phyloP scores from a whole-genome alignment of 352 stramenopile species.

The Phytophthora kernoviae region DNA sequence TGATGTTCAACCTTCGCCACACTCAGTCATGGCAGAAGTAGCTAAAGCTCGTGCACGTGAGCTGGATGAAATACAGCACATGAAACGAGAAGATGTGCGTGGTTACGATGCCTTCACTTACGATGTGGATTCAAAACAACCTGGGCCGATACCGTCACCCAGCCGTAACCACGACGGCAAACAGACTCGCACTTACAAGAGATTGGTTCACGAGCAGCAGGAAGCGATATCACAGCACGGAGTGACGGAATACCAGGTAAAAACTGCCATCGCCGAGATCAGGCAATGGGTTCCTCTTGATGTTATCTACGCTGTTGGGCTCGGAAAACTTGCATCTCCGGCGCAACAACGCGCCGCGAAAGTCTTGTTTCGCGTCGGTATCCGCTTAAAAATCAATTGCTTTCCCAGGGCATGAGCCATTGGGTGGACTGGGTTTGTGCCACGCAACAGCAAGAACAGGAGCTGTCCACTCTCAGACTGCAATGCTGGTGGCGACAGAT shows the following conservation, averaged over 20 bases:
- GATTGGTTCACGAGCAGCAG: constrained; percentile 16
- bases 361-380: constrained; percentile 49
- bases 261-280: constrained; percentile 54
- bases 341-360: constrained; percentile 62
- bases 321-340: constrained; percentile 64
- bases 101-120: neutral
- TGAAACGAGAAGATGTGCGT: constrained; percentile 6
- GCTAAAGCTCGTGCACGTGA: neutral
- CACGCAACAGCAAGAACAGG: constrained; percentile 19
- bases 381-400: constrained; percentile 44
- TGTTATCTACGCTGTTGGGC: constrained; percentile 62
- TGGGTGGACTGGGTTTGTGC: constrained; percentile 43
- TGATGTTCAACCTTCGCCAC: neutral
- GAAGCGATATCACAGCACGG: constrained; percentile 18
- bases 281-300: constrained; percentile 67
- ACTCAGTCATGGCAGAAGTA: neutral
- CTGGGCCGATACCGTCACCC: neutral
- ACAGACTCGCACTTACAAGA: constrained; percentile 17
- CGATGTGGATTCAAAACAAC: neutral
- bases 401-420: constrained; percentile 47
- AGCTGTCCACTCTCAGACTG: constrained; percentile 16
- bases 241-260: constrained; percentile 38
- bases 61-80: constrained; percentile 1
- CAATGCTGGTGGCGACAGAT: constrained; percentile 76
- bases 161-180: constrained; percentile 3